phyloP scores from a whole-genome alignment of 2,329 filamentous ascomycete species.

The Lomentospora prolificans region DNA sequence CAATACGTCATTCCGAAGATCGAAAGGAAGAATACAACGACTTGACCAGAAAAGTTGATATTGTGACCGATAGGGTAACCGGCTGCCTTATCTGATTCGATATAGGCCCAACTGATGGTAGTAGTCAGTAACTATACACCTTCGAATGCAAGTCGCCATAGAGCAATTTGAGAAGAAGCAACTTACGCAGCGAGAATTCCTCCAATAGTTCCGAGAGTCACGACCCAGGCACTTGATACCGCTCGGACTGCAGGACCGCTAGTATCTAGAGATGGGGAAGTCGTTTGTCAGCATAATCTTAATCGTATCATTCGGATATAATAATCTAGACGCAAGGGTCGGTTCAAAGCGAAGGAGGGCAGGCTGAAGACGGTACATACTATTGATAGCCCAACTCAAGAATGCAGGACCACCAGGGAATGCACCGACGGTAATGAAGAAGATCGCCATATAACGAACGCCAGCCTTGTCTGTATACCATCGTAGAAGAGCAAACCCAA shows the following conservation, averaged over 20 bases:
- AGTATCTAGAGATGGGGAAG: constrained; percentile 26
- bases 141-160: too few relatives aligned
- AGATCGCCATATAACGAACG: constrained; percentile 42
- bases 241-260: constrained; percentile 46
- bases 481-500: constrained; percentile 42
- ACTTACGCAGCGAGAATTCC: constrained; percentile 46
- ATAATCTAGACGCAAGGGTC: too few relatives aligned
- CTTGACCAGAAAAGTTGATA: constrained; percentile 46
- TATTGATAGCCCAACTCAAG: constrained; percentile 49
- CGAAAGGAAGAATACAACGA: constrained; percentile 32
- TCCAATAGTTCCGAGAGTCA: constrained; percentile 43
- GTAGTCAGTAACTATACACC: background rate
- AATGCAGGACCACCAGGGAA: constrained; percentile 50
- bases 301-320: constrained; percentile 6
- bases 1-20: constrained; percentile 41
- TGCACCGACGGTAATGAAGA: constrained; percentile 43
- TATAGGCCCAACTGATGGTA: constrained; percentile 38
- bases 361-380: constrained; percentile 19
- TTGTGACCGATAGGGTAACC: constrained; percentile 40
- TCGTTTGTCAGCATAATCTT: constrained; percentile 10
- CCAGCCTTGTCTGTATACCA: constrained; percentile 29
- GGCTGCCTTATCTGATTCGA: constrained; percentile 32
- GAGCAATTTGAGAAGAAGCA: background rate
- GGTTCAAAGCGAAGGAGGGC: too few relatives aligned
- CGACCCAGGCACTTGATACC: constrained; percentile 44